Evolutionary conservation across 768 basidiomycete genomes (phyloP).

Genomic region (Tulasnella sp.): DNA sequence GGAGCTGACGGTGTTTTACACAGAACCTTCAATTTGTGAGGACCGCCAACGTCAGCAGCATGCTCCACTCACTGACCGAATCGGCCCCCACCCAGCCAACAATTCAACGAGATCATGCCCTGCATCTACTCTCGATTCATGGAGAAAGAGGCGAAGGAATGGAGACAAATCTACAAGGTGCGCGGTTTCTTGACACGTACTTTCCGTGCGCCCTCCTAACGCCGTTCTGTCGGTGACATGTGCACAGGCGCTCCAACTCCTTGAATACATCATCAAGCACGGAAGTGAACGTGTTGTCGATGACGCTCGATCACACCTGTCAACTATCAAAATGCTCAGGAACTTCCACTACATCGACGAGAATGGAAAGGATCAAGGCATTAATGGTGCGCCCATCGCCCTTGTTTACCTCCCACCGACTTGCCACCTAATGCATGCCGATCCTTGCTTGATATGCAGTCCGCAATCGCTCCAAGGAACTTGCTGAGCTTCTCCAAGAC

Average conservation of each 20-base stretch:
- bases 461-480: constrained; percentile 85
- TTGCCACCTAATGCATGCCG: neutral
- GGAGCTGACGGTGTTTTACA: neutral
- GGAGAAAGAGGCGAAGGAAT: constrained; percentile 97
- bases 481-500: constrained; percentile 85
- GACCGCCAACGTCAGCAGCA: constrained; percentile 15
- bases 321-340: constrained; percentile 93
- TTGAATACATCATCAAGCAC: constrained; percentile 94
- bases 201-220: constrained; percentile 11
- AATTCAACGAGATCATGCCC: constrained; percentile 99
- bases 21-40: constrained; percentile 97
- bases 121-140: constrained; percentile 90
- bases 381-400: constrained; percentile 61
- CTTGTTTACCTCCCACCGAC: neutral
- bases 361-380: constrained; percentile 95
- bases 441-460: constrained; percentile 42
- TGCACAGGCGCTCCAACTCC: constrained; percentile 78
- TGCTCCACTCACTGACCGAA: neutral
- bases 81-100: constrained; percentile 53
- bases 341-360: constrained; percentile 99
- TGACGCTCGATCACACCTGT: constrained; percentile 88
- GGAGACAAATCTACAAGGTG: constrained; percentile 99
- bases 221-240: neutral
- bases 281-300: constrained; percentile 97
- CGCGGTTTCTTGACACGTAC: constrained; percentile 21